A percentile compares a stretch with the other conserved stretches of the same genome.
These are phyloP conservation scores for Alectoria sarmentosa DNA, from an alignment of 495 filamentous ascomycete species.

Conservation along the genomic window DNA sequence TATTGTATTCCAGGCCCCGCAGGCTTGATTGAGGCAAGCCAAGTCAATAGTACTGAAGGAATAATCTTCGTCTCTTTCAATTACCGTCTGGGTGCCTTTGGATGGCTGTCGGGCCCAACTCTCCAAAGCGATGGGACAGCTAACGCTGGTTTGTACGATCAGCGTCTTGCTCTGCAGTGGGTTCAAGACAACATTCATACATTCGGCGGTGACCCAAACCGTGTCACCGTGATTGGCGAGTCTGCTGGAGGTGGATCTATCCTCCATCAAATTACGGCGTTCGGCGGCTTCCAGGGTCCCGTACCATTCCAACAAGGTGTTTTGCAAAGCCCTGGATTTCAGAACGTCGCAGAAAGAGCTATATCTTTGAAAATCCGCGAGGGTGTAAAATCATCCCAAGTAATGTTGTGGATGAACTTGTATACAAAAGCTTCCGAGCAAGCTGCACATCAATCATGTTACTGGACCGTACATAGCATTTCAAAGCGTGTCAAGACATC, in stretches of 20 bases:
- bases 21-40: constrained; percentile 40
- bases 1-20: too few relatives aligned
- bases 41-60: constrained; percentile 14
- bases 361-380: constrained; percentile 10
- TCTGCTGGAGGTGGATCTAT: neutral
- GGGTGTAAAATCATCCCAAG: neutral
- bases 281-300: neutral
- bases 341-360: too few relatives aligned
- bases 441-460: too few relatives aligned
- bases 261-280: neutral
- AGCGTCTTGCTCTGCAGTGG: neutral
- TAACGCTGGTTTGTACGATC: neutral
- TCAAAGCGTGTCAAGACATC: too few relatives aligned
- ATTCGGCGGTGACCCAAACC: neutral
- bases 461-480: too few relatives aligned
- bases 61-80: constrained; percentile 55
- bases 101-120: neutral
- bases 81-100: constrained; percentile 36
- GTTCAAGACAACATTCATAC: neutral
- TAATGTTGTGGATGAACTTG: neutral
- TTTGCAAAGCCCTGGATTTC: neutral
- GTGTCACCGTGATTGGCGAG: neutral
- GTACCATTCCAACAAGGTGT: neutral
- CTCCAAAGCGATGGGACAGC: neutral
- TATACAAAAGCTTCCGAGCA: too few relatives aligned